Base-by-base conservation (phyloP, 106 monocot species). In the Dendrobium officinale region DNA sequence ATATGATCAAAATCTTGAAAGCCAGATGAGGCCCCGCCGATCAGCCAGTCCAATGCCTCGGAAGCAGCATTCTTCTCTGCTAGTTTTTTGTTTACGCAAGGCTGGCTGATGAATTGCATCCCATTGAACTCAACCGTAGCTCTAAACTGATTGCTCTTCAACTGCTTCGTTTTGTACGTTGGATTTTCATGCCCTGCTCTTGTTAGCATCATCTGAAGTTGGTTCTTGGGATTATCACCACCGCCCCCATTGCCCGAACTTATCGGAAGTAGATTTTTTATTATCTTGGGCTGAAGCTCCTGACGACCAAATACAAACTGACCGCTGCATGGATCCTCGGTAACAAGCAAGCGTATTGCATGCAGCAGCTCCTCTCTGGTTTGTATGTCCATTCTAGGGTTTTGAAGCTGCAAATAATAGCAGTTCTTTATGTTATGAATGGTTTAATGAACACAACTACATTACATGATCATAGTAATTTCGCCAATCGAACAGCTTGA, bases 31-130 rank as follows among this genome's bases (percentile, higher is more conserved):
- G 82, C 68, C 18, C 90, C 95, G 19, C 87, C 89, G 10, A 85
- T 77, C 3, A 99, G 85, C 95, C 95, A 99, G 17, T 91, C 88
- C n/a, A 99, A 59, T 16, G 95, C 99, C 85, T 95, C 95, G 4
- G 84, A 75, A n/a, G 99, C 95, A 6, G 95, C 99, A 29, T 90
- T 88, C 64, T 93, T 93, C 83, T 99, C 99, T 6, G 95, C 99
- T 17, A 86, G 88, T 81, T 99, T 95, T 86, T 99, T 99, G 59
- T 81, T 99, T 83, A 72, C 81, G 70, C 91, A 90, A 0, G 99
- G 93, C 80, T 88, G 85, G 47, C 99, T 93, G 51, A 93, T 86
- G 86, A 99, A 99, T 77, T 95, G 87, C 99, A 99, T 99, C 9
- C 93, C 93, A 31, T 93, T 99, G 77, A 99, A 93, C 73, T 90